These are phyloP conservation scores for Phaeosphaeria sp. DNA, from an alignment of 2,329 filamentous ascomycete genomes.

Conservation along the genomic window DNA sequence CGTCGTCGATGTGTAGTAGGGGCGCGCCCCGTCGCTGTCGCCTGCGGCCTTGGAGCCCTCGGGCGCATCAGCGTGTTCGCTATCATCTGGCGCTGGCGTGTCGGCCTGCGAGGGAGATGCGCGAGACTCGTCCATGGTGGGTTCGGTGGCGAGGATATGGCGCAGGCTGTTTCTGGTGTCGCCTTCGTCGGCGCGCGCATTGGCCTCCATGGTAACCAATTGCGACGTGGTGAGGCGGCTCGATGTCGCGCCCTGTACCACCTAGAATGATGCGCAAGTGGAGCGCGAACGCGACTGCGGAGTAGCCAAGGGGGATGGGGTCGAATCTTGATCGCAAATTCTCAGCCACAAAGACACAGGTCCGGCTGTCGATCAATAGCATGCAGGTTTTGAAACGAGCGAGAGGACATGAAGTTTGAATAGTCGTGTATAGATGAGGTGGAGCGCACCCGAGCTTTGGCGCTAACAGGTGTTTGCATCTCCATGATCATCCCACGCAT, in stretches of 20 bases:
- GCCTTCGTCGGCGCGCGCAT: constrained; percentile 38
- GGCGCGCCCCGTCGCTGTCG: constrained; percentile 33
- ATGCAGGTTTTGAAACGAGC: background rate
- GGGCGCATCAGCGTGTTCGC: constrained; percentile 35
- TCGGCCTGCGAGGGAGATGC: constrained; percentile 34
- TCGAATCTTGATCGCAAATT: background rate
- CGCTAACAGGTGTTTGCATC: too few relatives aligned
- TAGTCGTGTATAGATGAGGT: background rate
- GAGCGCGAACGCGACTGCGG: background rate
- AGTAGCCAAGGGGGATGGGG: background rate
- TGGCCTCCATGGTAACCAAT: constrained; percentile 1
- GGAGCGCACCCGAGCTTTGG: constrained; percentile 8
- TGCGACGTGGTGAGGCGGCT: background rate
- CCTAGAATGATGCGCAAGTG: background rate
- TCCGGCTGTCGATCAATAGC: background rate
- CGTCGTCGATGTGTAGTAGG: constrained; percentile 57
- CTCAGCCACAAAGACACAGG: background rate
- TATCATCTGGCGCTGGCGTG: constrained; percentile 42
- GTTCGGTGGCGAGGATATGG: constrained; percentile 47
- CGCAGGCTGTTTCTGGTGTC: constrained; percentile 49
- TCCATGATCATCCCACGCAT: too few relatives aligned
- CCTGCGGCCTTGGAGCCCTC: constrained; percentile 34
- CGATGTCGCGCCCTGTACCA: background rate
- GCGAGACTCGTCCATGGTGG: constrained; percentile 44
- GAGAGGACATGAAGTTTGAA: background rate